phyloP scores from a whole-genome alignment of 106 monocot genomes.

The Dendrobium catenatum region DNA sequence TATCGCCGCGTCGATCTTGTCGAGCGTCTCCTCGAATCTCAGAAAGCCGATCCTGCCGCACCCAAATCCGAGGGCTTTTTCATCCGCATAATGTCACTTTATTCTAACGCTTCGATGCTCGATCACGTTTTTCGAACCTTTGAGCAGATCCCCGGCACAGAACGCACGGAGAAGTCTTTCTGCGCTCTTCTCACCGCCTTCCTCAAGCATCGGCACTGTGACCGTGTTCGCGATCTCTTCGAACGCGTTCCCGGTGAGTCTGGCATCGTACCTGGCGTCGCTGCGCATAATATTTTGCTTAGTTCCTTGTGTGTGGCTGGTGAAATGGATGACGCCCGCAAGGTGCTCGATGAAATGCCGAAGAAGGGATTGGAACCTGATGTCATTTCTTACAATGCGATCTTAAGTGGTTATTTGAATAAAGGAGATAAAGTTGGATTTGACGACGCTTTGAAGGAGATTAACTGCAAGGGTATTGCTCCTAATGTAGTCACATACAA shows the following conservation, averaged over 20 bases:
- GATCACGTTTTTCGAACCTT: constrained; percentile 17
- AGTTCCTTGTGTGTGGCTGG: constrained; percentile 29
- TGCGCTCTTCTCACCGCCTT: constrained; percentile 22
- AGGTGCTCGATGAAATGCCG: constrained; percentile 38
- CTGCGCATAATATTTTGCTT: constrained; percentile 33
- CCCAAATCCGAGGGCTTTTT: constrained; percentile 21
- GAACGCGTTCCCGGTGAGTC: constrained; percentile 8
- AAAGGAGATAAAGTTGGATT: constrained; percentile 17
- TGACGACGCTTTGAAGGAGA: constrained; percentile 28
- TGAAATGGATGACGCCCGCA: constrained; percentile 17
- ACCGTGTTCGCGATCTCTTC: constrained; percentile 20
- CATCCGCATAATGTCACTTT: constrained; percentile 17
- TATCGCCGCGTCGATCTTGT: constrained; percentile 20
- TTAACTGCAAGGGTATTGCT: constrained; percentile 16
- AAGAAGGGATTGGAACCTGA: constrained; percentile 20
- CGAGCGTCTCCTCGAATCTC: constrained; percentile 19
- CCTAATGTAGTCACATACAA: constrained; percentile 46
- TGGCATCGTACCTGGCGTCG: constrained; percentile 23
- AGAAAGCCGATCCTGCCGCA: neutral
- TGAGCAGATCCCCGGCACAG: constrained; percentile 12
- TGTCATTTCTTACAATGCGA: constrained; percentile 37
- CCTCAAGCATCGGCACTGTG: constrained; percentile 19
- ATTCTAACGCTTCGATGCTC: constrained; percentile 17
- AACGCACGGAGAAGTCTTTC: constrained; percentile 18
- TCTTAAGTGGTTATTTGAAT: constrained; percentile 32